These are phyloP conservation scores for Thelonectria blattea DNA, from an alignment of 2,329 filamentous ascomycete genomes.

Conservation along the genomic window DNA sequence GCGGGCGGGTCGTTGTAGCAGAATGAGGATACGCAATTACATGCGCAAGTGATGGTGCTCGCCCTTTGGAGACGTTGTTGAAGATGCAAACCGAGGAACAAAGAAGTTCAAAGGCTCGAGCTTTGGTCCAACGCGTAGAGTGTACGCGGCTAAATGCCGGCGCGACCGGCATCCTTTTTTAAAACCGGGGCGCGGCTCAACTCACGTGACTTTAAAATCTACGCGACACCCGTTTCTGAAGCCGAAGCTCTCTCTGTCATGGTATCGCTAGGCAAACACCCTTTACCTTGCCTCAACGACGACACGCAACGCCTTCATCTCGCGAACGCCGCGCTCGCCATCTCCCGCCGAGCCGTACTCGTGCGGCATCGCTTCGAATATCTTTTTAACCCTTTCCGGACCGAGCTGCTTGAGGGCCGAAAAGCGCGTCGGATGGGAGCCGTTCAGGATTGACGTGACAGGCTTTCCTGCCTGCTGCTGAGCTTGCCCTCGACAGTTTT, in stretches of 20 bases:
- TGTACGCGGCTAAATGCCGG: conserved; percentile 38
- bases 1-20: conserved; percentile 15
- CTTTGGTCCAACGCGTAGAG: conserved; percentile 24
- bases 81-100: neutral
- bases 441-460: conserved; percentile 50
- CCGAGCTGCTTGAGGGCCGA: conserved; percentile 22
- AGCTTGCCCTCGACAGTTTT: conserved; percentile 38
- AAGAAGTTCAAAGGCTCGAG: neutral
- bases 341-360: conserved; percentile 15
- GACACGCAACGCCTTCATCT: conserved; percentile 33
- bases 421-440: conserved; percentile 54
- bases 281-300: conserved; percentile 32
- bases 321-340: conserved; percentile 25
- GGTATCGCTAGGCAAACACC: conserved; percentile 35
- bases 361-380: conserved; percentile 13
- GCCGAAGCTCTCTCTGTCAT: conserved; percentile 41
- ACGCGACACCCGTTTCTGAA: conserved; percentile 43
- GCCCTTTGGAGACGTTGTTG: neutral
- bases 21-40: conserved; percentile 10
- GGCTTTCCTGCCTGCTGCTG: conserved; percentile 56
- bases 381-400: conserved; percentile 24
- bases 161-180: neutral
- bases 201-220: conserved; percentile 53
- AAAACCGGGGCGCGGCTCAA: conserved; percentile 24
- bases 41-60: neutral